Conservation (phyloP, 177 flowering plant genomes). For the Vitis hybrid region DNA sequence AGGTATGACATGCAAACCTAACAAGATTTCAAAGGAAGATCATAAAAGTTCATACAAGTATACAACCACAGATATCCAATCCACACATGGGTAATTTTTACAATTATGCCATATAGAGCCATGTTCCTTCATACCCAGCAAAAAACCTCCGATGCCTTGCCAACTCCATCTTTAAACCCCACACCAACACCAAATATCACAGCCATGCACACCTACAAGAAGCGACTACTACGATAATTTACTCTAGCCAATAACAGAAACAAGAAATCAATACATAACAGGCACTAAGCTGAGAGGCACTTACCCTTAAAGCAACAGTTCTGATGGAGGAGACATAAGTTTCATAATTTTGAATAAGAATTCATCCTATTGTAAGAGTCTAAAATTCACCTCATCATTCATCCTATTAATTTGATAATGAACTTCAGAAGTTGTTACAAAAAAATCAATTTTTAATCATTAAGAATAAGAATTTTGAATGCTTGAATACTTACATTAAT, state of each 20-base stretch:
- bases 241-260: constrained; percentile 5
- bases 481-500: too few species aligned
- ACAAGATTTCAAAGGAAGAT: not conserved
- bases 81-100: too few species aligned
- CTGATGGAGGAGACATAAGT: constrained; percentile 45
- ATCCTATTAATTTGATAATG: too few species aligned
- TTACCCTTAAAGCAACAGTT: constrained; percentile 75
- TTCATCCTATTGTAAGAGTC: too few species aligned
- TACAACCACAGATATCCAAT: not conserved
- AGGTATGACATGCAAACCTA: not conserved
- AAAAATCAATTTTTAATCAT: too few species aligned
- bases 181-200: constrained; percentile 83
- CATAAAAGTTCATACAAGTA: not conserved
- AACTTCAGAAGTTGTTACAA: too few species aligned
- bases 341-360: constrained; percentile 7
- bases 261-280: constrained; percentile 1
- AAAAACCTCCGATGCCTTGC: constrained; percentile 88
- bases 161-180: constrained; percentile 81
- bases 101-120: not conserved
- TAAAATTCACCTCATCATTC: too few species aligned
- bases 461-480: too few species aligned
- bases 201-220: constrained; percentile 68
- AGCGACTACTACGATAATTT: constrained; percentile 8
- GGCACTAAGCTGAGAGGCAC: constrained; percentile 22
- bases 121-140: constrained; percentile 70